Base-by-base conservation (phyloP, 495 filamentous ascomycete species). In the Penicillium lividum region DNA sequence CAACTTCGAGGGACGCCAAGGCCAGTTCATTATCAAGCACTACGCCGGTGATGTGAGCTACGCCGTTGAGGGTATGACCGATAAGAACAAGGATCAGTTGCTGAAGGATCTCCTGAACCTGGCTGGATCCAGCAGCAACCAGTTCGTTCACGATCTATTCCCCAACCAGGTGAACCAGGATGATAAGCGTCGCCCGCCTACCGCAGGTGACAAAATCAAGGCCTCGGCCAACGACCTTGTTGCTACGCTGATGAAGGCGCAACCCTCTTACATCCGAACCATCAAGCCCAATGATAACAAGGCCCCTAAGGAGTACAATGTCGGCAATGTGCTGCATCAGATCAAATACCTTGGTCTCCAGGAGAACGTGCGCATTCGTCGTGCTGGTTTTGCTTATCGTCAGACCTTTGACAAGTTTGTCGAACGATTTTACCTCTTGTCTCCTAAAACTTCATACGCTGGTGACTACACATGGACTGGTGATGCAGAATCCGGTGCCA, bases 281-380 rank as follows among this genome's bases (percentile, higher is more conserved):
- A 99, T 99, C 74, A 99, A 99, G 71, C 95, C 95, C 5, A 99
- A 99, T 73, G 95, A 99, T 65, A 98, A 97, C 77, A 98, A 98
- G 73, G 93, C 91, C 9, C 89, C 92, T 0, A 84, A 83, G 22
- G 94, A 99, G 71, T 99, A 97, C 69, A 96, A 95, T 61, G 81
- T 78, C 10, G 85, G 86, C 28, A 97, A 97, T 66, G 95, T 98
- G 34, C 80, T 98, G 60, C 95, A 99, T 82, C 95, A 99, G 73
- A 95, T 99, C 83, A 98, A 99, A 66, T 99, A 99, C 68, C 88
- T 99, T 15, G 95, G 95, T 82, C 77, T 99, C 8, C 93, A 98
- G 67, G 95, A 99, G 78, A 99, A 99, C 81, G 94, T 99, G 36
- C 89, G 95, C 6, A 99, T 99, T 68, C 86, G 95, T 54, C 86